These are phyloP conservation scores for Penicillium antarcticum DNA, from an alignment of 495 filamentous ascomycete genomes.

Conservation along the genomic window DNA sequence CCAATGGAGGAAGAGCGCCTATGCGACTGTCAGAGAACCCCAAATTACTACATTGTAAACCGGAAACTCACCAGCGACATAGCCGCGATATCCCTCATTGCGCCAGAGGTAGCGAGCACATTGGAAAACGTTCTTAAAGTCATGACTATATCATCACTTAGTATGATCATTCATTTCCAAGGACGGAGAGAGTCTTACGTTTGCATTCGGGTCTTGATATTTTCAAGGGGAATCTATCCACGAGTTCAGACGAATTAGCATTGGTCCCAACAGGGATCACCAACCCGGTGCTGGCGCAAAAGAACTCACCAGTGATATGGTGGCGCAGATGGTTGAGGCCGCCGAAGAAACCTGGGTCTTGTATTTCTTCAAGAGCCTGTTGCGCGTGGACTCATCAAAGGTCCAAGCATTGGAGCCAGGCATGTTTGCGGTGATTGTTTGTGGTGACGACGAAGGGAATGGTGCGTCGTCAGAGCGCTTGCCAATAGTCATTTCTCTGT, in stretches of 20 bases:
- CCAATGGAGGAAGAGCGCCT: slow-evolving; percentile 78
- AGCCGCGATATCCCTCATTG: slow-evolving; percentile 46
- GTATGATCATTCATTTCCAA: not conserved
- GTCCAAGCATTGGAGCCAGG: slow-evolving; percentile 34
- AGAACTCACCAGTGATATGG: slow-evolving; percentile 42
- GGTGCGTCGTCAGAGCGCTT: slow-evolving; percentile 45
- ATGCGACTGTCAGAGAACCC: slow-evolving; percentile 5
- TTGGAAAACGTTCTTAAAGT: slow-evolving; percentile 40
- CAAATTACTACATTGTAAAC: not conserved
- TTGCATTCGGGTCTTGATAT: slow-evolving; percentile 51
- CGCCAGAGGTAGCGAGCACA: slow-evolving; percentile 44
- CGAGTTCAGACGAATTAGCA: not conserved
- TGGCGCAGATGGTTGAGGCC: slow-evolving; percentile 42
- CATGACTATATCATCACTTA: slow-evolving; percentile 24
- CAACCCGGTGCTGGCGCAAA: not conserved
- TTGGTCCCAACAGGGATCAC: not conserved
- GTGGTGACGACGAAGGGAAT: slow-evolving; percentile 26
- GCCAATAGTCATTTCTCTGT: slow-evolving; percentile 41
- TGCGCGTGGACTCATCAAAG: slow-evolving; percentile 40
- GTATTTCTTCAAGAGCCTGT: slow-evolving; percentile 42
- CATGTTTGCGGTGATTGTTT: slow-evolving; percentile 31
- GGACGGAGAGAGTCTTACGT: slow-evolving; percentile 30
- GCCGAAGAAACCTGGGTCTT: slow-evolving; percentile 46
- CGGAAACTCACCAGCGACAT: slow-evolving; percentile 38
- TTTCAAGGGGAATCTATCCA: slow-evolving; percentile 43